Evolutionary conservation across 192 early-diverging fungal genomes (phyloP), one percentile per base, ranked within the genome.

Genomic region (Backusella parvicylindrica): DNA sequence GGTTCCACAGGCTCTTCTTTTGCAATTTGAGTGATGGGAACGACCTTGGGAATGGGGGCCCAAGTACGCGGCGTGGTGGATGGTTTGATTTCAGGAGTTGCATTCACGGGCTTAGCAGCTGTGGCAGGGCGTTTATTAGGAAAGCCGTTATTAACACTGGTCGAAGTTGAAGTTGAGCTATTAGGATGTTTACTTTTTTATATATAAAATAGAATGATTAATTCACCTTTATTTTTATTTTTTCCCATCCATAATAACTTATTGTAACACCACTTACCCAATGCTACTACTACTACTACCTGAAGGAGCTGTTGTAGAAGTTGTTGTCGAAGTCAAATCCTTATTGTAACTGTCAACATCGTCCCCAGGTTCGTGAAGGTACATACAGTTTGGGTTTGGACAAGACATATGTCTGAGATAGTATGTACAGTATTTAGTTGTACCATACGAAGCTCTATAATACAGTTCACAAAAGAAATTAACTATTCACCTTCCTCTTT

Each of bases 361-460:
- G 71, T 96, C 92, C 7, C 95, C 95, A 30, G 91, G 89, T 79
- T 97, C 95, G 83, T 99, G 98, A 69, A 99, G 79, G 81, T 95
- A 98, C 90, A 96, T 96, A 80, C 98, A 99, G 16, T 88, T 90
- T 1, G 94, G 92, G 80, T 97, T 98, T 77, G 95, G 95, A 82
- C 98, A 99, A 5, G 88, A 79, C 75, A 96, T 93, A 77, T 90
- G 92, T 35, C 96, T 93, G 70, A 99, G 82, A 79, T 95, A 99
- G 80, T 94, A 96, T 5, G 96, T 92, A 77, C 98, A 99, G 84
- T 99, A 99, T 79, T 98, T 98, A 40, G 98, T 99, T 8, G 97
- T 96, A 23, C 98, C 98, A 84, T 94, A 96, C 0, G 96, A 96
- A 12, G 96, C 98, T 53, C 94, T 94, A 71, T 65, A 40, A 13